phyloP scores from a whole-genome alignment of 768 basidiomycete genomes.

The Mycena vitilis region DNA sequence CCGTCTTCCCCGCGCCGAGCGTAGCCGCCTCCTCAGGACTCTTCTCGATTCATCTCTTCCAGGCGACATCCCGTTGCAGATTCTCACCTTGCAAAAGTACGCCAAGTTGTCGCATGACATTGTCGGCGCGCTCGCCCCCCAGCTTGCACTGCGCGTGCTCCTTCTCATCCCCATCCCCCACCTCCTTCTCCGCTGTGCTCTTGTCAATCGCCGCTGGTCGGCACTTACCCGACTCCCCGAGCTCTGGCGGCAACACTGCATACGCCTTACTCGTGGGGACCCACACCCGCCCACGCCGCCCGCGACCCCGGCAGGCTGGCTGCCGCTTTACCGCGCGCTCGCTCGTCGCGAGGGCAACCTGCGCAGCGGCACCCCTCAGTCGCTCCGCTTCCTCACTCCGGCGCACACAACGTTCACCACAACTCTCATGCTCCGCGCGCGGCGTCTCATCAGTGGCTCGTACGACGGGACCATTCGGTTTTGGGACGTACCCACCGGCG shows the following conservation, averaged over 20 bases:
- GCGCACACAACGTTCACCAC: slow-evolving; percentile 93
- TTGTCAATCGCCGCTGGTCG: slow-evolving; percentile 56
- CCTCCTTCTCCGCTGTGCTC: slow-evolving; percentile 43
- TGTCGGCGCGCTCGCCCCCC: slow-evolving; percentile 75
- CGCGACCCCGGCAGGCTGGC: slow-evolving; percentile 78
- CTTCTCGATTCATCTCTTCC: slow-evolving; percentile 50
- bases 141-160: slow-evolving; percentile 73
- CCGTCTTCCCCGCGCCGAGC: slow-evolving; percentile 30
- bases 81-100: slow-evolving; percentile 87
- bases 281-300: slow-evolving; percentile 75
- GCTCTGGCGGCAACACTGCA: slow-evolving; percentile 82
- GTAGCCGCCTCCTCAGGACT: slow-evolving; percentile 34
- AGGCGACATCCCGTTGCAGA: slow-evolving; percentile 87
- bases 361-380: slow-evolving; percentile 78
- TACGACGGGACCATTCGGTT: slow-evolving; percentile 94
- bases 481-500: slow-evolving; percentile 81
- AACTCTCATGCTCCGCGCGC: slow-evolving; percentile 79
- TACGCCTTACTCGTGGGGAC: slow-evolving; percentile 78
- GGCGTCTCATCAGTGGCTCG: slow-evolving; percentile 87
- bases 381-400: slow-evolving; percentile 73
- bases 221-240: slow-evolving; percentile 70
- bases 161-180: slow-evolving; percentile 51
- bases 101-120: slow-evolving; percentile 86
- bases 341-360: slow-evolving; percentile 92
- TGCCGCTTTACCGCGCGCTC: slow-evolving; percentile 78